A percentile compares a stretch with the other conserved stretches of the same genome.
Evolutionary conservation across 2,329 filamentous ascomycete species (phyloP).

Genomic region (Daldinia eschscholtzii): DNA sequence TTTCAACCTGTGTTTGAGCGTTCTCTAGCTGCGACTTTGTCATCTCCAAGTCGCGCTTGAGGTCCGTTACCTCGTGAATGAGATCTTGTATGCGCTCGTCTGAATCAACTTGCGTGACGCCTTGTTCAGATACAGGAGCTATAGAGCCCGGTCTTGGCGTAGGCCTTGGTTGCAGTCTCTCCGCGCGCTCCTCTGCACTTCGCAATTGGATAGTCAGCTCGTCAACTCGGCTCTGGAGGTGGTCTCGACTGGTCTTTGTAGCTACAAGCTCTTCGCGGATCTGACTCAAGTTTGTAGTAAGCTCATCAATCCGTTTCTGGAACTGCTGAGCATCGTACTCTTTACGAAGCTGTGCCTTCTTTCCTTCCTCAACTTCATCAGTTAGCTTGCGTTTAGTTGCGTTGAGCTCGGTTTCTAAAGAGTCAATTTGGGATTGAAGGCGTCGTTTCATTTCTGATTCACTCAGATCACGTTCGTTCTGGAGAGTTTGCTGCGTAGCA

Average conservation of each 20-base stretch:
- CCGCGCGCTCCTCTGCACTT: slow-evolving; percentile 87
- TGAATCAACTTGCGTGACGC: slow-evolving; percentile 60
- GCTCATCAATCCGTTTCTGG: slow-evolving; percentile 92
- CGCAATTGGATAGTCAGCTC: slow-evolving; percentile 90
- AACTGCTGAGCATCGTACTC: slow-evolving; percentile 91
- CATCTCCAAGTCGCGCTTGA: slow-evolving; percentile 88
- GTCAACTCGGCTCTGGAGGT: slow-evolving; percentile 88
- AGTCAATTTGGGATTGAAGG: slow-evolving; percentile 81
- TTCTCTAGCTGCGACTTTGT: slow-evolving; percentile 84
- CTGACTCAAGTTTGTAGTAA: slow-evolving; percentile 82
- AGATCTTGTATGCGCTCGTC: slow-evolving; percentile 81
- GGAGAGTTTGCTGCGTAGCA: slow-evolving; percentile 85
- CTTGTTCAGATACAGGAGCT: slow-evolving; percentile 56
- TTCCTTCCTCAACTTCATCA: slow-evolving; percentile 84
- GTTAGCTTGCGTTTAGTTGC: slow-evolving; percentile 85
- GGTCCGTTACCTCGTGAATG: slow-evolving; percentile 83
- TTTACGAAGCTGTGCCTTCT: slow-evolving; percentile 84
- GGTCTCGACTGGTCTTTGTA: slow-evolving; percentile 88
- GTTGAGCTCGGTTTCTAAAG: slow-evolving; percentile 81
- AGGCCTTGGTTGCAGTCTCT: slow-evolving; percentile 83
- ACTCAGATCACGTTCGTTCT: slow-evolving; percentile 89
- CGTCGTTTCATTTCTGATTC: slow-evolving; percentile 86
- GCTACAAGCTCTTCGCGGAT: slow-evolving; percentile 88
- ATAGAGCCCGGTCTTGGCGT: slow-evolving; percentile 69
- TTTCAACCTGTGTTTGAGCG: slow-evolving; percentile 83